A percentile compares a stretch with the other conserved stretches of the same genome.
Conservation (phyloP, 169 alveolate genomes). For the Cryptosporidium bovis region DNA sequence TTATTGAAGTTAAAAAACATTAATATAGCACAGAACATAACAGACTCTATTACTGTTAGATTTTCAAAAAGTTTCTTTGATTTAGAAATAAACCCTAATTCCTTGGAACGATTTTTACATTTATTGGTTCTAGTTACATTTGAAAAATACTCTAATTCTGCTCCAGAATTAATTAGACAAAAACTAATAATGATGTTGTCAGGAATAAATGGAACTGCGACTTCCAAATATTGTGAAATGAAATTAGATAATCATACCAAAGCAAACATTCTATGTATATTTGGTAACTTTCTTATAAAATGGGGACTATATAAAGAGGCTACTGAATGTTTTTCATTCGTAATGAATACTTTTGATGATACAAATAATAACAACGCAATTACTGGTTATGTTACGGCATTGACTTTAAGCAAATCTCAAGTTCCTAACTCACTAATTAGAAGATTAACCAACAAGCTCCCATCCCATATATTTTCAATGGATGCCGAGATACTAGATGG, state of each 20-base stretch:
- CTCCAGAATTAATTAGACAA: conserved; percentile 14
- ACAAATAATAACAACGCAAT: conserved; percentile 18
- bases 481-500: conserved; percentile 49
- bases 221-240: too few relatives aligned
- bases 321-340: conserved; percentile 47
- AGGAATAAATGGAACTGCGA: background rate
- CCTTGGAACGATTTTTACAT: conserved; percentile 15
- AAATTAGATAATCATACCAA: background rate
- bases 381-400: conserved; percentile 30
- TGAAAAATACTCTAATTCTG: conserved; percentile 29
- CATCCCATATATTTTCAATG: conserved; percentile 29
- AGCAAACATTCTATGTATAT: conserved; percentile 20
- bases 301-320: conserved; percentile 7
- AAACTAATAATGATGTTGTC: background rate
- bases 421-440: conserved; percentile 12
- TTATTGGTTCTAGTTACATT: background rate
- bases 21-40: conserved; percentile 4
- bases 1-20: conserved; percentile 14
- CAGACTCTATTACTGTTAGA: background rate
- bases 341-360: conserved; percentile 6
- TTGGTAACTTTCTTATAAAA: conserved; percentile 34
- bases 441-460: conserved; percentile 39
- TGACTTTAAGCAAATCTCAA: background rate
- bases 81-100: conserved; percentile 12
- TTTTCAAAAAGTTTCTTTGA: background rate